phyloP scores from a whole-genome alignment of 441 rosid genomes.

The Eruca vesicaria region DNA sequence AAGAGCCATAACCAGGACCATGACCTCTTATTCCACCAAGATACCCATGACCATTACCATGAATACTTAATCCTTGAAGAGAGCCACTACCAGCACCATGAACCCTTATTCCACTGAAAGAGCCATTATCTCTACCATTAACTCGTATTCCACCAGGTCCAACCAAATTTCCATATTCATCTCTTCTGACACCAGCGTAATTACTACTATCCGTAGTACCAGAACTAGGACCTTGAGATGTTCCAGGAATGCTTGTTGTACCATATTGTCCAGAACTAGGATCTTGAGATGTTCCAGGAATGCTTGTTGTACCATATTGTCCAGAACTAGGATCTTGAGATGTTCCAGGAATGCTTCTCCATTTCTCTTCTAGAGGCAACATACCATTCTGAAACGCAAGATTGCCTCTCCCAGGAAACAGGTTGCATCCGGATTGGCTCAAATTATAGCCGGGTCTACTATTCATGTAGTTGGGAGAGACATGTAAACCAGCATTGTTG shows the following conservation, averaged over 20 bases:
- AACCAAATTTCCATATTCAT: background rate
- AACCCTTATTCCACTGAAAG: background rate
- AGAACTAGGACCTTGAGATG: slow-evolving; percentile 8
- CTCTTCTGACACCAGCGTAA: background rate
- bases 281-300: slow-evolving; percentile 2
- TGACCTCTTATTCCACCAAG: background rate
- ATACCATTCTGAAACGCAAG: background rate
- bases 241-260: background rate
- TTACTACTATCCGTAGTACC: background rate
- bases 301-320: background rate
- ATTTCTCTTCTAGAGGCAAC: background rate
- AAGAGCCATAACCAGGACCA: background rate
- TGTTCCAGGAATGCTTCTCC: background rate
- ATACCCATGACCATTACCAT: background rate
- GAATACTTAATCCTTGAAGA: background rate
- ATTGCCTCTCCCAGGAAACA: background rate
- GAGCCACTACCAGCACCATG: background rate
- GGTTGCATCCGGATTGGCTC: background rate
- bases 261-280: background rate
- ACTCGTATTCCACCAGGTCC: background rate
- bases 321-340: slow-evolving; percentile 9
- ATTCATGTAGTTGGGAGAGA: background rate
- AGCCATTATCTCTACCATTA: background rate
- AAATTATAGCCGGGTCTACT: background rate
- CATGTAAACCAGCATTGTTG: slow-evolving; percentile 9